Evolutionary conservation across 2,329 filamentous ascomycete genomes (phyloP).

Genomic region (Fusarium sp.): DNA sequence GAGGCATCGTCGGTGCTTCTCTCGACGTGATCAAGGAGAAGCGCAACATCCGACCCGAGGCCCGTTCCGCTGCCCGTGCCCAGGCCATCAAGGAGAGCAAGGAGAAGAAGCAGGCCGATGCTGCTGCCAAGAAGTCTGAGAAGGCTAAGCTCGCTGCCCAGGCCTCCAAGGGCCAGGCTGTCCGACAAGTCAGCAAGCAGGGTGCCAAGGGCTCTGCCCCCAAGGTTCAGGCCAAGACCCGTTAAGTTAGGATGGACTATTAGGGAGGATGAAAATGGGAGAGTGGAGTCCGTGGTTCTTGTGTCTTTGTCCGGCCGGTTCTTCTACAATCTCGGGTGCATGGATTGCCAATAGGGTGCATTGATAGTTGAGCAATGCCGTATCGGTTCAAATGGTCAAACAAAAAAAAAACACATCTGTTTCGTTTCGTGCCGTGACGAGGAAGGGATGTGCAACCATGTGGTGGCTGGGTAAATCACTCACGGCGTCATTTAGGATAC

Average conservation of each 20-base stretch:
- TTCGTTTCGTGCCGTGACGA: conserved; percentile 40
- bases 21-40: conserved; percentile 99
- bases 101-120: conserved; percentile 93
- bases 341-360: conserved; percentile 60
- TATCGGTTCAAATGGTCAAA: conserved; percentile 55
- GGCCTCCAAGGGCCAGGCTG: conserved; percentile 82
- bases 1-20: conserved; percentile 98
- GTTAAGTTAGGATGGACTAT: conserved; percentile 64
- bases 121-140: conserved; percentile 97
- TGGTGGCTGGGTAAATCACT: conserved; percentile 33
- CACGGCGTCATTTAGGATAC: conserved; percentile 24
- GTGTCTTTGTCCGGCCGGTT: conserved; percentile 61
- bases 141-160: conserved; percentile 93
- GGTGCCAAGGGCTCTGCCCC: conserved; percentile 89
- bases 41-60: conserved; percentile 94
- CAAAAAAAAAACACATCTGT: conserved; percentile 34
- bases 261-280: conserved; percentile 48
- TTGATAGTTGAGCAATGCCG: conserved; percentile 60
- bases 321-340: conserved; percentile 60
- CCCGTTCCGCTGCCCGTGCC: conserved; percentile 89
- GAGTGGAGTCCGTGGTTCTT: conserved; percentile 59
- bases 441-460: conserved; percentile 17
- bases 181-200: conserved; percentile 94
- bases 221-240: conserved; percentile 89
- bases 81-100: conserved; percentile 97